phyloP scores from a whole-genome alignment of 2,329 filamentous ascomycete genomes.

The Pseudogymnoascus sp. region DNA sequence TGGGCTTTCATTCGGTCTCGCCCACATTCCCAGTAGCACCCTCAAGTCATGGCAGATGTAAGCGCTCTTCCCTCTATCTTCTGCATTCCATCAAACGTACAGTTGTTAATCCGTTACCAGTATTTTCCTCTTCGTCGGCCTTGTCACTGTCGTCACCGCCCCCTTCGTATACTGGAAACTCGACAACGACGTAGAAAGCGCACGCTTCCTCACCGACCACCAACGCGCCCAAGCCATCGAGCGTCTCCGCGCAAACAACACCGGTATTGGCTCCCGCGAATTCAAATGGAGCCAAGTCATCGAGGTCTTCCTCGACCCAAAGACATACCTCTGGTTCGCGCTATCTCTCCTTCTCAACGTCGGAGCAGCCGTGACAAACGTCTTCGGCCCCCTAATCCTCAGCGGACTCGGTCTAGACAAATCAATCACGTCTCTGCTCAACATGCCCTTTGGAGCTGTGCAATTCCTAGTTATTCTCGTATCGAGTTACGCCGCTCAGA shows the following conservation, averaged over 20 bases:
- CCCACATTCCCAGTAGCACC: conserved; percentile 37
- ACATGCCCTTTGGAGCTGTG: conserved; percentile 58
- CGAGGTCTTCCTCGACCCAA: conserved; percentile 40
- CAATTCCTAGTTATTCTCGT: conserved; percentile 53
- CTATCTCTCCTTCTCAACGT: conserved; percentile 56
- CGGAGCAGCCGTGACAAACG: conserved; percentile 55
- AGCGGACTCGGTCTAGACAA: conserved; percentile 52
- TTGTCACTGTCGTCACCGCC: conserved; percentile 49
- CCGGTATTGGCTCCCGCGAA: conserved; percentile 62
- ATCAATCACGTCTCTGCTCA: conserved; percentile 50
- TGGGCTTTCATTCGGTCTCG: conserved; percentile 27
- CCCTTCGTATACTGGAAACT: conserved; percentile 53
- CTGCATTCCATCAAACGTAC: conserved; percentile 36
- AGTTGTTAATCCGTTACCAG: conserved; percentile 49
- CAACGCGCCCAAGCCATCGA: conserved; percentile 63
- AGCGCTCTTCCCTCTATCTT: conserved; percentile 35
- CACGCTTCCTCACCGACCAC: conserved; percentile 51
- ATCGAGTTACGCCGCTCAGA: conserved; percentile 50
- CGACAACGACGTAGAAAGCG: conserved; percentile 43
- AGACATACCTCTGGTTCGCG: conserved; percentile 51
- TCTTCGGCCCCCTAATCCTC: conserved; percentile 57
- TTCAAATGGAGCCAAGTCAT: conserved; percentile 60
- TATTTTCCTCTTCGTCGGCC: conserved; percentile 57
- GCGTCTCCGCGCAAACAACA: conserved; percentile 64
- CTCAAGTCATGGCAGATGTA: conserved; percentile 30